These are phyloP conservation scores for Phytophthora foliorum DNA, from an alignment of 352 stramenopile genomes.

Conservation along the genomic window DNA sequence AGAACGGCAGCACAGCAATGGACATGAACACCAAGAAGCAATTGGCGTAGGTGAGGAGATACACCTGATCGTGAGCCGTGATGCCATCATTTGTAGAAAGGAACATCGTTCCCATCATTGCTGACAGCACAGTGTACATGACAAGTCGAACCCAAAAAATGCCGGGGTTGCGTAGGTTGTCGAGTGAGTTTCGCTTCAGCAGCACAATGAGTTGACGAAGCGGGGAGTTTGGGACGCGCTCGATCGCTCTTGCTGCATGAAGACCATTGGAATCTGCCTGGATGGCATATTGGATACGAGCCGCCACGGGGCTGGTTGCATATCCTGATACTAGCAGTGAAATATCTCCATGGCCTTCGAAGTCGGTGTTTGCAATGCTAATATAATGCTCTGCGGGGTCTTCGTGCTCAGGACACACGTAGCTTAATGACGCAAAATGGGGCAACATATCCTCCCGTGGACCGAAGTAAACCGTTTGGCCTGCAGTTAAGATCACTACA, in stretches of 20 bases:
- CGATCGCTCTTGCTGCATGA: constrained; percentile 27
- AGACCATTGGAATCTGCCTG: constrained; percentile 9
- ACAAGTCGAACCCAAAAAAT: constrained; percentile 81
- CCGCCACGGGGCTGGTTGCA: constrained; percentile 8
- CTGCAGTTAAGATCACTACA: constrained; percentile 68
- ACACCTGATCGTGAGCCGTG: constrained; percentile 46
- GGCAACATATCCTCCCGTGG: constrained; percentile 53
- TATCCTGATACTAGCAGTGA: constrained; percentile 27
- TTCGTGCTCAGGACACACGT: constrained; percentile 63
- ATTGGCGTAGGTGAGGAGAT: constrained; percentile 88
- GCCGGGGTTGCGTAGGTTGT: constrained; percentile 73
- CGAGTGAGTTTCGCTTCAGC: constrained; percentile 61
- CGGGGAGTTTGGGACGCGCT: constrained; percentile 42
- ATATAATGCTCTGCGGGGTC: constrained; percentile 76
- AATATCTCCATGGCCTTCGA: constrained; percentile 38
- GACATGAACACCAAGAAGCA: constrained; percentile 94
- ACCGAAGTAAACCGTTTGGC: constrained; percentile 92
- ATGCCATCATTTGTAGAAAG: constrained; percentile 38
- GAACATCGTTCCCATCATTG: constrained; percentile 85
- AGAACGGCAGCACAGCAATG: constrained; percentile 84
- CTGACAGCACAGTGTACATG: constrained; percentile 79
- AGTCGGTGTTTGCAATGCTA: constrained; percentile 69
- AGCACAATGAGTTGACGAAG: constrained; percentile 61
- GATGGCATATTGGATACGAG: constrained; percentile 14
- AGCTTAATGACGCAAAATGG: constrained; percentile 58